phyloP scores from a whole-genome alignment of 345 rosid species.

The Balakata baccata region DNA sequence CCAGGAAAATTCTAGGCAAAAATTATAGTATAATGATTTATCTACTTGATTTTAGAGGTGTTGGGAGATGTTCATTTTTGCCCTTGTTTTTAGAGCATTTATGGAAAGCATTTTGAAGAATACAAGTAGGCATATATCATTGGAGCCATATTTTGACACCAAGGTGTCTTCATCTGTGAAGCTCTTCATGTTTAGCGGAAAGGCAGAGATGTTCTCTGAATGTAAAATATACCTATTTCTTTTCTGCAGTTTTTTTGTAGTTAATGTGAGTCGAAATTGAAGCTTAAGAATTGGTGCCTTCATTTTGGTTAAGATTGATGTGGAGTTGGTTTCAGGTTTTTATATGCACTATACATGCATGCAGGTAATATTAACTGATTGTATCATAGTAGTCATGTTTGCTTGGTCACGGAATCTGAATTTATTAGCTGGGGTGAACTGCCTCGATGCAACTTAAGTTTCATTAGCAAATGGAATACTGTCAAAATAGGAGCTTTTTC shows the following conservation, averaged over 20 bases:
- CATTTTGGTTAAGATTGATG: slow-evolving; percentile 9
- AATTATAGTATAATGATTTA: slow-evolving; percentile 17
- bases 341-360: background rate
- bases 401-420: no score
- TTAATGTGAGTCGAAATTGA: background rate
- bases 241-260: slow-evolving; percentile 14
- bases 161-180: background rate
- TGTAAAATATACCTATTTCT: background rate
- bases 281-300: slow-evolving; percentile 1
- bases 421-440: no score
- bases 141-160: slow-evolving; percentile 11
- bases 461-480: background rate
- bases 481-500: background rate
- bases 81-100: background rate
- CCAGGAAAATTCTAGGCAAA: background rate
- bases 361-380: background rate
- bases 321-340: slow-evolving; percentile 6
- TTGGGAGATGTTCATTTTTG: background rate
- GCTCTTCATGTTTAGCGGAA: slow-evolving; percentile 6
- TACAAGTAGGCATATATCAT: slow-evolving; percentile 11
- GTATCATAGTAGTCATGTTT: background rate
- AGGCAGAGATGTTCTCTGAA: slow-evolving; percentile 13
- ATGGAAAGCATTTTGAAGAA: slow-evolving; percentile 2
- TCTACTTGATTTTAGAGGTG: slow-evolving; percentile 12
- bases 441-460: background rate